Evolutionary conservation across 163 green algal genomes (phyloP).

Genomic region (Prototheca wickerhamii): DNA sequence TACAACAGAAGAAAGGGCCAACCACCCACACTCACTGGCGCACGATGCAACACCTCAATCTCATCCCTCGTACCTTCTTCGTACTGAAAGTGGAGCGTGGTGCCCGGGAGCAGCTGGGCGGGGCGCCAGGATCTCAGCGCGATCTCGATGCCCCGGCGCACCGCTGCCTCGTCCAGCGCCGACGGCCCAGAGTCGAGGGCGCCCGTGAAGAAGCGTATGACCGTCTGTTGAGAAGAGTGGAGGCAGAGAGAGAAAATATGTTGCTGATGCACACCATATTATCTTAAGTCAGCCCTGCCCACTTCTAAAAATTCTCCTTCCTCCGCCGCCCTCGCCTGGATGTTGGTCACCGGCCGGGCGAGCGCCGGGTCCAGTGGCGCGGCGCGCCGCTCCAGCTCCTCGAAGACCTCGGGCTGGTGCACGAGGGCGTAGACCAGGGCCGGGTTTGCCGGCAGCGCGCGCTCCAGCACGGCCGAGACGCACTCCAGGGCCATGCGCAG

Average conservation of each 20-base stretch:
- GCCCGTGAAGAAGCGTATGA: slow-evolving; percentile 16
- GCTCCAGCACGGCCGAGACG: background rate
- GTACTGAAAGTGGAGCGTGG: slow-evolving; percentile 62
- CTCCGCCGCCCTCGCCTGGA: background rate
- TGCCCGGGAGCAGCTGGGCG: slow-evolving; percentile 38
- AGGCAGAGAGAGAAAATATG: too few species aligned
- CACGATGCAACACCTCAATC: too few species aligned
- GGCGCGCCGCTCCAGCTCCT: slow-evolving; percentile 11
- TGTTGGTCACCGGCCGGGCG: background rate
- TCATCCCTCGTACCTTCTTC: slow-evolving; percentile 50
- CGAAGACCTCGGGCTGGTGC: slow-evolving; percentile 56
- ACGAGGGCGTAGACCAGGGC: slow-evolving; percentile 83
- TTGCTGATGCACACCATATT: too few species aligned
- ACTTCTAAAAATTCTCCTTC: too few species aligned
- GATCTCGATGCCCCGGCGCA: slow-evolving; percentile 40
- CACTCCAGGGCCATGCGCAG: slow-evolving; percentile 68
- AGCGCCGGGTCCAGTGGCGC: slow-evolving; percentile 4
- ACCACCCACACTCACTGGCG: too few species aligned
- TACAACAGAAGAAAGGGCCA: too few species aligned
- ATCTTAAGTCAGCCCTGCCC: too few species aligned
- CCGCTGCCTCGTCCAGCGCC: slow-evolving; percentile 12
- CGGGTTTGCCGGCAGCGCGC: slow-evolving; percentile 40
- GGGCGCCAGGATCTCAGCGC: slow-evolving; percentile 32
- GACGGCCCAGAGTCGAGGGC: slow-evolving; percentile 8
- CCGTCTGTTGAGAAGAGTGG: background rate